phyloP scores from a whole-genome alignment of 139 green algal species.

The Dunaliella sp. region DNA sequence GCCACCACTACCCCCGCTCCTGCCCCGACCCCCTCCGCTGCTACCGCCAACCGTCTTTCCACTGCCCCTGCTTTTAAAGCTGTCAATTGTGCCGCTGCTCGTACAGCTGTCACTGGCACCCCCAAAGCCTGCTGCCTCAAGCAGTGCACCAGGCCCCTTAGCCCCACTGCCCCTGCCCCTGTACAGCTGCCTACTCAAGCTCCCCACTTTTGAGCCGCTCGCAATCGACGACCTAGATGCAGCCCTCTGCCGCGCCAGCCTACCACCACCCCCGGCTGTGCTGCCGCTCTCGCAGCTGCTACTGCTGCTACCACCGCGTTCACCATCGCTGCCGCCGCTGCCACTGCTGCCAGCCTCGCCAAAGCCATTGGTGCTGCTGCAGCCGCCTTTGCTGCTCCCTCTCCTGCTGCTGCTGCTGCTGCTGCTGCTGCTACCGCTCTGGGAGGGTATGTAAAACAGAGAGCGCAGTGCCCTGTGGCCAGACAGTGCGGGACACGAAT shows the following conservation, averaged over 20 bases:
- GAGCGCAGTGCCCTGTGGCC: background rate
- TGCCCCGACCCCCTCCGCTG: too few relatives aligned
- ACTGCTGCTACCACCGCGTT: constrained; percentile 5
- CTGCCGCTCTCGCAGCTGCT: constrained; percentile 18
- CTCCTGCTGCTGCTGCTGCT: background rate
- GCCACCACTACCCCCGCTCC: too few relatives aligned
- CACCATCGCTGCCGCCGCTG: background rate
- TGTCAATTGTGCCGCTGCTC: too few relatives aligned
- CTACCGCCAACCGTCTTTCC: too few relatives aligned
- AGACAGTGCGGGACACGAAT: too few relatives aligned
- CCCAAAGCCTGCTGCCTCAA: background rate
- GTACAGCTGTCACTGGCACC: constrained; percentile 4
- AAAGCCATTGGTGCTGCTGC: constrained; percentile 1
- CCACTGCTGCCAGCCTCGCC: background rate
- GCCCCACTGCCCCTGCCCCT: background rate
- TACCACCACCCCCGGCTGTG: constrained; percentile 6
- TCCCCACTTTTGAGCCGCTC: background rate
- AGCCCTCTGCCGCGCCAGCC: background rate
- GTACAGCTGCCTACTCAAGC: background rate
- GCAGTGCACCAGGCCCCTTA: background rate
- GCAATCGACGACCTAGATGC: background rate
- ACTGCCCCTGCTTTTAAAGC: too few relatives aligned
- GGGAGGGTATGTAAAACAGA: background rate
- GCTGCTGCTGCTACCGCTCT: background rate
- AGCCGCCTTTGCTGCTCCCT: constrained; percentile 3